Percentiles rank a stretch among this genome's conserved stretches.
Conservation (phyloP, 2,329 filamentous ascomycete species). For the Exophiala sp. region DNA sequence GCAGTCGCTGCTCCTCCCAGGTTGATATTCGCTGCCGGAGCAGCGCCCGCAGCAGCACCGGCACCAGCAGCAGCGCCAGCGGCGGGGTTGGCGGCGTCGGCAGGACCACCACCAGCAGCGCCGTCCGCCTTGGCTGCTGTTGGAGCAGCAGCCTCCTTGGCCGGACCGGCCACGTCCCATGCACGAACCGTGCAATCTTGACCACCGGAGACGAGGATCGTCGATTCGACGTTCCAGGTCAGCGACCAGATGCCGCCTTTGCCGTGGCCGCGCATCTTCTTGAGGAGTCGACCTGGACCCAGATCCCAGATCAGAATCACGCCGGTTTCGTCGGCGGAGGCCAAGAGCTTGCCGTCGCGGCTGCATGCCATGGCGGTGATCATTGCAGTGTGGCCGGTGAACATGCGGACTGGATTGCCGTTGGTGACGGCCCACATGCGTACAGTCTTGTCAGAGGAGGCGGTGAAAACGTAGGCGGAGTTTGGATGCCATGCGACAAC, state of each 20-base stretch:
- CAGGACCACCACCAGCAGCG: not conserved
- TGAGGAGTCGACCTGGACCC: slow-evolving; percentile 74
- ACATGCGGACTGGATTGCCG: slow-evolving; percentile 81
- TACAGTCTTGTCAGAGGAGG: slow-evolving; percentile 85
- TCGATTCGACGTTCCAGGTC: slow-evolving; percentile 89
- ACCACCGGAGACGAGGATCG: slow-evolving; percentile 79
- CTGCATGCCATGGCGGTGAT: slow-evolving; percentile 80
- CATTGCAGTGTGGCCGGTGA: slow-evolving; percentile 83
- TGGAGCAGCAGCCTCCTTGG: slow-evolving; percentile 47
- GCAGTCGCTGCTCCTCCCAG: slow-evolving; percentile 42
- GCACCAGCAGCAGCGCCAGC: slow-evolving; percentile 41
- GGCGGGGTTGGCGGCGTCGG: not conserved
- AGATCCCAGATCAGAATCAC: slow-evolving; percentile 95
- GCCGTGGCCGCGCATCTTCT: slow-evolving; percentile 87
- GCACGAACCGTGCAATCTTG: slow-evolving; percentile 88
- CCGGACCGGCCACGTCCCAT: slow-evolving; percentile 78
- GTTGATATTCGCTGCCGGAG: slow-evolving; percentile 36
- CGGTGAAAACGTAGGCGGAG: slow-evolving; percentile 86
- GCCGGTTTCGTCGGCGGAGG: slow-evolving; percentile 79
- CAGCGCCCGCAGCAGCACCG: slow-evolving; percentile 37
- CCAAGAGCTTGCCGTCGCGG: slow-evolving; percentile 82
- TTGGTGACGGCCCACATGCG: slow-evolving; percentile 95
- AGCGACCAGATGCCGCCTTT: slow-evolving; percentile 92
- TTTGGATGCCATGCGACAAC: slow-evolving; percentile 92
- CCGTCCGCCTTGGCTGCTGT: slow-evolving; percentile 41